A percentile compares a stretch with the other conserved stretches of the same genome.
Conservation (phyloP, 306 rosid species). For the Crotalaria pallida region DNA sequence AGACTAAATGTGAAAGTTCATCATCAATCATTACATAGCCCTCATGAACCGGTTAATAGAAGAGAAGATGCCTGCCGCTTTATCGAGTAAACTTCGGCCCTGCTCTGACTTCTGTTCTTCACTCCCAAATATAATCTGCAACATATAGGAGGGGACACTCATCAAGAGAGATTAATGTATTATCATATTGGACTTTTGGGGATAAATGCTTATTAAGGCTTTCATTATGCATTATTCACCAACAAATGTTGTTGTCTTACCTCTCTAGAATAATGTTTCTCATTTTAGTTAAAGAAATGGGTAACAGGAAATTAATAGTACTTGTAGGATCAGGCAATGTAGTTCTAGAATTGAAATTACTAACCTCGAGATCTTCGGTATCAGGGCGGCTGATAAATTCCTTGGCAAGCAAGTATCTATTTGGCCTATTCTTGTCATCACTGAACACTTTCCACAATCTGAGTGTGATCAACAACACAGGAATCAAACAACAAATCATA, state of each 20-base stretch:
- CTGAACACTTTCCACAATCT: conserved; percentile 94
- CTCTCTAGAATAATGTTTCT: neutral
- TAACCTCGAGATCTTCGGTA: conserved; percentile 81
- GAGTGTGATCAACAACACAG: conserved; percentile 16
- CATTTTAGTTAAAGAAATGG: neutral
- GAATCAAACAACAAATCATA: conserved; percentile 14
- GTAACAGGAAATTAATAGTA: conserved; percentile 7
- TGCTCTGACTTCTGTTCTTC: conserved; percentile 51
- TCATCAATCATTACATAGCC: conserved; percentile 42
- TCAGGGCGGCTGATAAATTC: conserved; percentile 74
- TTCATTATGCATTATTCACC: neutral
- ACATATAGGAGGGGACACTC: neutral
- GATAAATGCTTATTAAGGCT: neutral
- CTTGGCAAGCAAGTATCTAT: conserved; percentile 84
- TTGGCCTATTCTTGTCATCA: conserved; percentile 85
- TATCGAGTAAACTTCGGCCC: conserved; percentile 57
- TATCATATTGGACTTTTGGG: neutral
- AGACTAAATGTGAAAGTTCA: neutral
- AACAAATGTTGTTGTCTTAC: neutral
- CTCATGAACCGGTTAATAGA: conserved; percentile 84
- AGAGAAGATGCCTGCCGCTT: conserved; percentile 77
- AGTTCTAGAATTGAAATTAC: conserved; percentile 25
- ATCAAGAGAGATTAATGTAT: neutral
- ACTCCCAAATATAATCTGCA: conserved; percentile 65
- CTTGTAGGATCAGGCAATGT: neutral